Conservation (phyloP, 352 stramenopile species). For the Elongisporangium prolatum region DNA sequence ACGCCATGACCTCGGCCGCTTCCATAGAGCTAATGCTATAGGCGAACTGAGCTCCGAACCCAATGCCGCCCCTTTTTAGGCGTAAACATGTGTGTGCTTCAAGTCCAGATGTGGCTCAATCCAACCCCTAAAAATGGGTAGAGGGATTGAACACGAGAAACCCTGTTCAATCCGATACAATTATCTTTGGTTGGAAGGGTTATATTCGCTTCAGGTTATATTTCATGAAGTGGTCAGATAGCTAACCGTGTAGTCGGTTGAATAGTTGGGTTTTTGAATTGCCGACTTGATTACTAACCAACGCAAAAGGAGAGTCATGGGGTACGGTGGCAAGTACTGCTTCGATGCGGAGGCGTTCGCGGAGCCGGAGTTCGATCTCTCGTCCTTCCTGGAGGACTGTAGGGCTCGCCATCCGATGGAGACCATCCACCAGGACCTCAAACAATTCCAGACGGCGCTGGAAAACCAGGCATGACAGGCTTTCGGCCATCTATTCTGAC, state of each 20-base stretch:
- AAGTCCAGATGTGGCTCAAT: background rate
- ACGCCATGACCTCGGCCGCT: slow-evolving; percentile 8
- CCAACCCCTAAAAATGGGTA: background rate
- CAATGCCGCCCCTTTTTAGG: background rate
- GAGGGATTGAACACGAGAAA: background rate
- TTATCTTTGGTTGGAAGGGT: background rate
- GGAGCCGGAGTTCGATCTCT: slow-evolving; percentile 64
- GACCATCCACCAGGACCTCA: slow-evolving; percentile 80
- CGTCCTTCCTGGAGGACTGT: slow-evolving; percentile 72
- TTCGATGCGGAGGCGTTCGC: slow-evolving; percentile 82
- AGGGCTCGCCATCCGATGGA: slow-evolving; percentile 73
- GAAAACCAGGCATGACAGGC: slow-evolving; percentile 63
- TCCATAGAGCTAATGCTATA: background rate
- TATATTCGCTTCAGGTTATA: background rate
- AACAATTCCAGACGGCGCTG: slow-evolving; percentile 78
- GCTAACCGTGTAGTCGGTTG: background rate
- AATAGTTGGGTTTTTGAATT: background rate
- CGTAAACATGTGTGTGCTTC: background rate
- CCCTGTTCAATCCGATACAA: background rate
- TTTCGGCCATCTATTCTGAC: background rate
- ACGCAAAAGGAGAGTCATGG: slow-evolving; percentile 15
- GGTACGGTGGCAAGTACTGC: slow-evolving; percentile 52
- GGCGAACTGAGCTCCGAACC: background rate
- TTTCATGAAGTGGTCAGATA: background rate
- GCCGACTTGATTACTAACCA: background rate